phyloP scores from a whole-genome alignment of 73 alveolate genomes.

The Durusdinium trenchii region DNA sequence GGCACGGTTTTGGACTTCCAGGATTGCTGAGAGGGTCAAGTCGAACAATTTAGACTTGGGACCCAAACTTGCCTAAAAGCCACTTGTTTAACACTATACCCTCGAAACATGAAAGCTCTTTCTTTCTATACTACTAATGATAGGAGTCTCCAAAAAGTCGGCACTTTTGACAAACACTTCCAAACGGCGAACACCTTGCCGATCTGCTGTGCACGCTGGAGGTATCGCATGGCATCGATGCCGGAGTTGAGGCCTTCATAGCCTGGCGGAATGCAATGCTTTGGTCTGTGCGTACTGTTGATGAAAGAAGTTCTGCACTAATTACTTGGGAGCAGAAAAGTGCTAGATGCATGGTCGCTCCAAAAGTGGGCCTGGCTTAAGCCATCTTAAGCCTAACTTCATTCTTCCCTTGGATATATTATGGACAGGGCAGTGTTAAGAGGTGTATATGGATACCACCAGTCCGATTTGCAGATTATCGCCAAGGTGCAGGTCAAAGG shows the following conservation, averaged over 20 bases:
- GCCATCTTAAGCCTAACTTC: too few relatives aligned
- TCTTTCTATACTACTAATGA: background rate
- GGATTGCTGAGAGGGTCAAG: background rate
- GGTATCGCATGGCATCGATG: constrained; percentile 91
- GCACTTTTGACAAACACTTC: background rate
- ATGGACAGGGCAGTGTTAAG: too few relatives aligned
- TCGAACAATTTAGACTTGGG: background rate
- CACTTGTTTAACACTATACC: background rate
- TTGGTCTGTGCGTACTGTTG: too few relatives aligned
- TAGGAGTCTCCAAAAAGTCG: background rate
- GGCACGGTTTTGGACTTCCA: too few relatives aligned
- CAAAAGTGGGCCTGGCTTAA: too few relatives aligned
- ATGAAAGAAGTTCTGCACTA: too few relatives aligned
- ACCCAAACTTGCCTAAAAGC: background rate
- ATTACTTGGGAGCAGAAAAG: too few relatives aligned
- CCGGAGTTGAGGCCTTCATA: constrained; percentile 80
- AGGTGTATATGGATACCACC: too few relatives aligned
- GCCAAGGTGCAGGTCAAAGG: constrained; percentile 57
- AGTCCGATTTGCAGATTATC: too few relatives aligned
- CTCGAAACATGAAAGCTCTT: background rate
- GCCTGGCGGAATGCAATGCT: too few relatives aligned
- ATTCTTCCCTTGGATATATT: too few relatives aligned
- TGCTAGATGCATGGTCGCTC: too few relatives aligned
- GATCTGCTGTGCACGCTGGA: constrained; percentile 95
- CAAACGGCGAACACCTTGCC: constrained; percentile 45